These are phyloP conservation scores for Orbilia brochopaga DNA, from an alignment of 2,329 filamentous ascomycete species.

Conservation along the genomic window DNA sequence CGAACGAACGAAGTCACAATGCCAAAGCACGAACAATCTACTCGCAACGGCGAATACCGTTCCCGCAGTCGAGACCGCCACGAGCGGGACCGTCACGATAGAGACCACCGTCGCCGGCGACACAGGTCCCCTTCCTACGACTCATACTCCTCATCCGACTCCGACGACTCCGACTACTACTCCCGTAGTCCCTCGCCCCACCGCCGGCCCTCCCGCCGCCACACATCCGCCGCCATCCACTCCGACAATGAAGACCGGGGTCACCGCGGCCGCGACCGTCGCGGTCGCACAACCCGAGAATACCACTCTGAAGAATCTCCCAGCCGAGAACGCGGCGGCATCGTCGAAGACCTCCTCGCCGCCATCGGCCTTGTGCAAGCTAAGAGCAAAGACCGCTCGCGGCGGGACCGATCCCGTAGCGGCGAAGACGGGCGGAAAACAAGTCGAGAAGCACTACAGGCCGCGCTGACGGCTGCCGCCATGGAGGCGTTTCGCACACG, in stretches of 20 bases:
- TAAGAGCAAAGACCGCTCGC: constrained; percentile 27
- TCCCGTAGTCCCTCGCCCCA: constrained; percentile 31
- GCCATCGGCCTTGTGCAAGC: constrained; percentile 43
- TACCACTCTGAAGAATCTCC: constrained; percentile 41
- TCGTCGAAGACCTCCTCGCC: constrained; percentile 43
- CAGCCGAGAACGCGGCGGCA: constrained; percentile 19
- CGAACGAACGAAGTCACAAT: constrained; percentile 13
- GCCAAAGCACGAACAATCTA: constrained; percentile 38
- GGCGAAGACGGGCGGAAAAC: constrained; percentile 28
- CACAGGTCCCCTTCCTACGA: constrained; percentile 49
- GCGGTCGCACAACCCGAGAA: constrained; percentile 12
- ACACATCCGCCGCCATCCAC: constrained; percentile 26
- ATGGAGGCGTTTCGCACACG: constrained; percentile 47
- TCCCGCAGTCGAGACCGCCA: constrained; percentile 19
- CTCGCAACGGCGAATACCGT: constrained; percentile 36
- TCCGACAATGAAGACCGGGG: constrained; percentile 34
- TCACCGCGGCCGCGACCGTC: constrained; percentile 27
- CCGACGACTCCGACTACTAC: constrained; percentile 29
- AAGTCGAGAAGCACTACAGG: constrained; percentile 36
- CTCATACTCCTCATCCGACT: constrained; percentile 24
- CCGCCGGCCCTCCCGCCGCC: constrained; percentile 38
- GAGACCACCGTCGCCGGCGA: constrained; percentile 26
- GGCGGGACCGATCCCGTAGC: constrained; percentile 5
- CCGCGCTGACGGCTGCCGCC: constrained; percentile 42
- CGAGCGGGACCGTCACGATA: constrained; percentile 35